Evolutionary conservation across 805 yeast species (phyloP), one percentile per base, ranked within the genome.

Genomic region (Brettanomyces sp.): DNA sequence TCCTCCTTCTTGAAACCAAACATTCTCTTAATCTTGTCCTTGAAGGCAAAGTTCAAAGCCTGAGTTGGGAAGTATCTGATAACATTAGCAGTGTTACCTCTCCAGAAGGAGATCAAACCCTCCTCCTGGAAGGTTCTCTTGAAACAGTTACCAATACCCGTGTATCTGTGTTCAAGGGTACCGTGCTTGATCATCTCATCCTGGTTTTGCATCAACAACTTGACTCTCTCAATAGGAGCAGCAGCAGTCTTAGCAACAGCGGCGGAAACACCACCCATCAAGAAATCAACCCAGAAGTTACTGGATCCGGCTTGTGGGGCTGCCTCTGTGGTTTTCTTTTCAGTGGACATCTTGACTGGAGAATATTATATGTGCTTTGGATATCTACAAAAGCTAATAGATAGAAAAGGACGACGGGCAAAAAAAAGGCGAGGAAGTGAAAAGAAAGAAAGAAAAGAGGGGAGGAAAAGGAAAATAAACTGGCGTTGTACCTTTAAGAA

Each of bases 261-360:
- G 76, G 96, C 96, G 76, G 96, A 88, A 61, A 89, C 95, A 88
- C 96, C 96, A 75, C 96, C 96, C 96, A 90, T 88, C 74, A 86
- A 65, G 80, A 86, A 86, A 69, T 81, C 85, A 65, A 74, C 62
- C 60, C 71, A 61, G 69, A 77, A 77, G 59, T 69, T 65, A 51
- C 80, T 69, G 47, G 49, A 47, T 37, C 47, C 42, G 45, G 45
- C 47, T 53, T 64, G 64, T 13, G 39, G 30, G 12, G 44, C 32
- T 12, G 44, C 35, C 5, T 33, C 30, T 14, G 43, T 25, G n/a
- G 14, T 14, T 38, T 14, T 22, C n/a, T 18, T 38, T 18, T 18
- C 28, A 38, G 41, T 18, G 18, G 67, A 53, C 69, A 64, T 65
- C 53, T 53, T 57, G 41, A 13, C 24, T 21, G 9, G 22, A 45